Conservation (phyloP, 768 basidiomycete species). For the Lyophyllum decastes region DNA sequence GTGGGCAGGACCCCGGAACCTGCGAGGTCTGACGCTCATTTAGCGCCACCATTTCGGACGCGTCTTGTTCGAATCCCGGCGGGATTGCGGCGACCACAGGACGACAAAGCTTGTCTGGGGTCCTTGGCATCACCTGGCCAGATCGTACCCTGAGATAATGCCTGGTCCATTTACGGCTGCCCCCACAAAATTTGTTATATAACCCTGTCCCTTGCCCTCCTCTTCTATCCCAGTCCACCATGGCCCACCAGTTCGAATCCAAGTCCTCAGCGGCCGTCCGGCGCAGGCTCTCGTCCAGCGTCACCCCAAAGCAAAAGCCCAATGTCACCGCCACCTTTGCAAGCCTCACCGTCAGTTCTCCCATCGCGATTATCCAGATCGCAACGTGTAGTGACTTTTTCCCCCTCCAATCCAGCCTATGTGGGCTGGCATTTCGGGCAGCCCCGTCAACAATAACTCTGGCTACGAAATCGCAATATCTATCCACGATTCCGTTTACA, state of each 20-base stretch:
- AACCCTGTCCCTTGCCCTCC: conserved; percentile 24
- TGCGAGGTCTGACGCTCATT: neutral
- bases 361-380: conserved; percentile 20
- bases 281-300: conserved; percentile 66
- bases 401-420: conserved; percentile 57
- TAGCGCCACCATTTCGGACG: neutral
- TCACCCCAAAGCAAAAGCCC: conserved; percentile 48
- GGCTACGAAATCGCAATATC: conserved; percentile 75
- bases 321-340: conserved; percentile 55
- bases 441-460: conserved; percentile 56
- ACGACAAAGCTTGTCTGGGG: conserved; percentile 8
- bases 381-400: conserved; percentile 17
- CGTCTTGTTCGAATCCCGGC: neutral
- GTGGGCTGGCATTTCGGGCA: conserved; percentile 84
- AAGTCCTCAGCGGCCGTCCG: conserved; percentile 62
- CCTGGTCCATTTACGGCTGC: conserved; percentile 22
- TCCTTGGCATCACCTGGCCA: conserved; percentile 14
- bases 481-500: conserved; percentile 84
- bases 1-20: conserved; percentile 12
- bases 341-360: conserved; percentile 60
- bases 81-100: neutral
- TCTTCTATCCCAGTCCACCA: conserved; percentile 34
- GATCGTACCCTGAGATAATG: neutral
- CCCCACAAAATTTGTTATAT: conserved; percentile 27
- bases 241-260: conserved; percentile 62